phyloP scores from a whole-genome alignment of 2,329 filamentous ascomycete genomes.

The Nigrospora oryzae region DNA sequence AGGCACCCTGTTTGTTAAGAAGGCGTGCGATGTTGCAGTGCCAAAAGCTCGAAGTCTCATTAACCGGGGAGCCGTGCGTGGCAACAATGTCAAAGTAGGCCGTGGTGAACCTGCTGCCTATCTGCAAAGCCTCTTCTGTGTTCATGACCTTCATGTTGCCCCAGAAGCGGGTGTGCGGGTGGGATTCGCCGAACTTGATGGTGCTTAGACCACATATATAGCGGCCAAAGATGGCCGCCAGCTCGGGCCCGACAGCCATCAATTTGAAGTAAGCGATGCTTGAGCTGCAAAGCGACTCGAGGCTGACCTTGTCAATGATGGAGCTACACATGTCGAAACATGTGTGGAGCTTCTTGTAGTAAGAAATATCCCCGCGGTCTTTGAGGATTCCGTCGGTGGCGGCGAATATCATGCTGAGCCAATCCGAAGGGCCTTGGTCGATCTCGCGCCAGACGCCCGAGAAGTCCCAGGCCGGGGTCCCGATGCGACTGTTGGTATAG shows the following conservation, averaged over 20 bases:
- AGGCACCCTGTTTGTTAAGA: slow-evolving; percentile 1
- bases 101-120: background rate
- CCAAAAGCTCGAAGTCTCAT: background rate
- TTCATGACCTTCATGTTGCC: background rate
- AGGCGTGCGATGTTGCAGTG: background rate
- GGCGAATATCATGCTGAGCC: background rate
- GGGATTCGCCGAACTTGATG: slow-evolving; percentile 2
- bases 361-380: background rate
- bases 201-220: background rate
- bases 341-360: slow-evolving; percentile 1
- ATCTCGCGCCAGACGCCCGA: no score
- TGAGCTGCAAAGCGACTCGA: background rate
- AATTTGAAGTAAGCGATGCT: slow-evolving; percentile 2
- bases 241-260: slow-evolving; percentile 1
- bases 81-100: slow-evolving; percentile 4
- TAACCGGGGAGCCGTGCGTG: background rate
- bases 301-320: background rate
- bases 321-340: slow-evolving; percentile 2
- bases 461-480: background rate
- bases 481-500: background rate
- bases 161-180: slow-evolving; percentile 2
- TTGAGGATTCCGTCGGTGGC: background rate
- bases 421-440: background rate
- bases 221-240: slow-evolving; percentile 1
- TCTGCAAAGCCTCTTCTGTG: background rate